Evolutionary conservation across 2,329 filamentous ascomycete genomes (phyloP), one percentile per base, ranked within the genome.

Genomic region (Scortechinia acanthostroma): DNA sequence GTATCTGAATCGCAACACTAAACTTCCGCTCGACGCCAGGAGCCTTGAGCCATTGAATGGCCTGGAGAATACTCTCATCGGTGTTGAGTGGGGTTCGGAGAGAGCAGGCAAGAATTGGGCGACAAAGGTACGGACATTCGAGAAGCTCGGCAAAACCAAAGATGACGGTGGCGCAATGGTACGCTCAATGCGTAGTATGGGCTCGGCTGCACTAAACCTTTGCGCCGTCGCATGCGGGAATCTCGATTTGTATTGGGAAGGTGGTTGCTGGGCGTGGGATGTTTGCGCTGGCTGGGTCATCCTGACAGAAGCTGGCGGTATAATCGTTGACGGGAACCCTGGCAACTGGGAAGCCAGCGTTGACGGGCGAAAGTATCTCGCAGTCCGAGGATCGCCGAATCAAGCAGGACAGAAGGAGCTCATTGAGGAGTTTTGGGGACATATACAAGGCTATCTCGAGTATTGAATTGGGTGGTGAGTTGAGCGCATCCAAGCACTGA

Each of bases 241-340:
- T 19, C 47, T 81, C 43, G 78, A 83, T 60, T 53, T 76, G n/a
- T 82, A 81, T 49, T 83, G 79, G 78, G 79, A 83, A 53, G 76
- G 73, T 2, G 79, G 79, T 1, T 80, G 76, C 53, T 83, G 77
- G 77, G 76, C 76, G 4, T 83, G 78, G 78, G 78, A 83, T 64
- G 77, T 83, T 6, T 80, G 76, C 53, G 78, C 78, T 3, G 79
- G 73, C 0, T 81, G 77, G 78, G 69, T 78, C 2, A 73, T 83
- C 44, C 53, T 83, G 35, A 67, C 65, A 20, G 79, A 83, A 58
- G 76, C 78, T 1, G 79, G 77, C 0, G 79, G 79, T 0, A 65
- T 71, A 19, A 66, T 83, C 47, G 76, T 74, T 13, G 77, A 79
- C 55, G 75, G 72, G 2, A 80, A 78, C 52, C 69, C 71, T 3